A percentile compares a stretch with the other conserved stretches of the same genome.
phyloP scores from a whole-genome alignment of 169 alveolate genomes.

The Plasmodium malariae region DNA sequence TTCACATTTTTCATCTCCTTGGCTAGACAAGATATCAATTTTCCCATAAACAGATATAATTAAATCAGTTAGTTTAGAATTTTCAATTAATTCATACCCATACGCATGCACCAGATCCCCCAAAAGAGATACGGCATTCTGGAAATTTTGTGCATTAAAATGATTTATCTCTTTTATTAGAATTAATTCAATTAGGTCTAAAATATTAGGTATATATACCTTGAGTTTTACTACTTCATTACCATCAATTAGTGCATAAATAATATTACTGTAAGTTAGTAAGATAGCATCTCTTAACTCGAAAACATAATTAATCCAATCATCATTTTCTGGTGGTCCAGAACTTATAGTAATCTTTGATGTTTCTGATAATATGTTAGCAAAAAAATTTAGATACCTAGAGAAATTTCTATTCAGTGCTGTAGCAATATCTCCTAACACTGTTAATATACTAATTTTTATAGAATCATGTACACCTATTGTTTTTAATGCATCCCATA shows the following conservation, averaged over 20 bases:
- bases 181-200: slow-evolving; percentile 88
- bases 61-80: slow-evolving; percentile 70
- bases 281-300: slow-evolving; percentile 92
- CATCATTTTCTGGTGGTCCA: slow-evolving; percentile 93
- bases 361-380: slow-evolving; percentile 90
- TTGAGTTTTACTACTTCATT: slow-evolving; percentile 84
- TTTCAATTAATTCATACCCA: slow-evolving; percentile 75
- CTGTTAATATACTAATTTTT: slow-evolving; percentile 90
- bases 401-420: slow-evolving; percentile 88
- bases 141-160: slow-evolving; percentile 76
- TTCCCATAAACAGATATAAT: slow-evolving; percentile 76
- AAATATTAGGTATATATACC: slow-evolving; percentile 86
- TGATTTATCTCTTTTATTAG: slow-evolving; percentile 78
- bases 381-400: slow-evolving; percentile 85
- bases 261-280: slow-evolving; percentile 91
- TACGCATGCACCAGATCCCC: slow-evolving; percentile 76
- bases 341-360: slow-evolving; percentile 89
- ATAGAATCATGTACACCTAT: slow-evolving; percentile 88
- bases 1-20: slow-evolving; percentile 77
- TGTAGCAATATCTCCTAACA: slow-evolving; percentile 93
- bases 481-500: slow-evolving; percentile 80
- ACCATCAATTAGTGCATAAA: slow-evolving; percentile 92
- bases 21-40: slow-evolving; percentile 73
- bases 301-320: slow-evolving; percentile 92
- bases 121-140: slow-evolving; percentile 68